Base-by-base conservation (phyloP, 1,284 basidiomycete species). In the Tilletiopsis washingtonensis region DNA sequence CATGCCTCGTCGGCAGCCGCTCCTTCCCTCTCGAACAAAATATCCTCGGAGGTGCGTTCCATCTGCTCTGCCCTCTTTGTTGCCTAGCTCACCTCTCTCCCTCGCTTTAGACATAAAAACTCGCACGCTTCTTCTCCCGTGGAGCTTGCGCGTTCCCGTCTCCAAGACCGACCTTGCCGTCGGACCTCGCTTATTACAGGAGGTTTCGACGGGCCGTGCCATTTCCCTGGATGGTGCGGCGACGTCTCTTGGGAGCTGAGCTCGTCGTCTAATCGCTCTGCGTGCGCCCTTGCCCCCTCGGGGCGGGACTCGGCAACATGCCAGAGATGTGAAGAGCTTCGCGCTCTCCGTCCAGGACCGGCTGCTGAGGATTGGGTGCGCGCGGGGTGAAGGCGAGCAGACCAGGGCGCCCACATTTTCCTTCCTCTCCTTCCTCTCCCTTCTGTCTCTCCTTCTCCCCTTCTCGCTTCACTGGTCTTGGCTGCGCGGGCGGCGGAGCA, bases 101-200 rank as follows among this genome's bases (percentile, higher is more conserved):
- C 3, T 27, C 14, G 25, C 36, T 29, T 49, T 50, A 61, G 59
- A 61, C 59, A 61, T 48, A 59, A 61, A 61, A 61, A 56, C 59
- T 61, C 59, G 59, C 55, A 51, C 56, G 5, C 12, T 5, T 12
- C 40, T 26, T 23, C 40, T 42, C 40, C 21, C 14, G 5, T 42
- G 53, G 59, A 58, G 55, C 49, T 50, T 51, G 50, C 59, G 59
- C 59, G 59, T 61, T 61, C 59, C 59, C 59, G 59, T 61, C 59
- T 61, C 59, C 59, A 59, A 61, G 59, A 61, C 9, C 29, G n/a
- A 34, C 9, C 9, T 34, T n/a, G n/a, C n/a, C n/a, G n/a, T n/a
- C n/a, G n/a, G n/a, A n/a, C n/a, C 29, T 34, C 29, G 9, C n/a
- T 34, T n/a, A 34, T 34, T 34, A 9, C 9, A 34, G 29, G 29